A percentile compares a stretch with the other conserved stretches of the same genome.
phyloP scores from a whole-genome alignment of 2,329 filamentous ascomycete species.

The Arthrobotrys musiformis region DNA sequence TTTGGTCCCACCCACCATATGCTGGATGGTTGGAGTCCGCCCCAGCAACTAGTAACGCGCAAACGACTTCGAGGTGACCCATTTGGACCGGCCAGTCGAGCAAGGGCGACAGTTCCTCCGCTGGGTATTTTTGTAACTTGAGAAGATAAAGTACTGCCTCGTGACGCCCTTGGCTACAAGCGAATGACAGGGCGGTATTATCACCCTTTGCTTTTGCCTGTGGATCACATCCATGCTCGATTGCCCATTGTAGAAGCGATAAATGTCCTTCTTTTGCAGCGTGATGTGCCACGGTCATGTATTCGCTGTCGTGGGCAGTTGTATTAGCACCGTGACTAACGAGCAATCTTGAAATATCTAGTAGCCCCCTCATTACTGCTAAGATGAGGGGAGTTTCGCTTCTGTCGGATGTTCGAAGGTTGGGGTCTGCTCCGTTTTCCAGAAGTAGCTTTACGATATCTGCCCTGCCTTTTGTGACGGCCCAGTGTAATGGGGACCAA shows the following conservation, averaged over 20 bases:
- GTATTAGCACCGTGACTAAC: slow-evolving; percentile 2
- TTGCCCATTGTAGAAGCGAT: slow-evolving; percentile 11
- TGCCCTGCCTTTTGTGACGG: neutral
- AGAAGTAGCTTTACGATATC: slow-evolving; percentile 17
- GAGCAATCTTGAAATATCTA: slow-evolving; percentile 24
- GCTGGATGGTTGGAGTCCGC: neutral
- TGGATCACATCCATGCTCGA: slow-evolving; percentile 4
- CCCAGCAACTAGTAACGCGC: slow-evolving; percentile 1
- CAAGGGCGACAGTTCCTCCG: neutral
- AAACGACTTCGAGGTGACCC: slow-evolving; percentile 13
- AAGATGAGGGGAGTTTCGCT: slow-evolving; percentile 17
- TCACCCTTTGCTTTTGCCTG: slow-evolving; percentile 10
- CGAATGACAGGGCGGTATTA: neutral
- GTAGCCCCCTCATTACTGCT: slow-evolving; percentile 9
- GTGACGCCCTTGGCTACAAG: neutral
- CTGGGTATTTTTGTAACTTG: neutral
- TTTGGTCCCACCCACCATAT: neutral
- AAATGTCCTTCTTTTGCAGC: slow-evolving; percentile 15
- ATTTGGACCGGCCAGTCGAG: slow-evolving; percentile 16
- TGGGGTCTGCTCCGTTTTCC: slow-evolving; percentile 2
- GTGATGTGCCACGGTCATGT: slow-evolving; percentile 4
- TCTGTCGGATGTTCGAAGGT: neutral
- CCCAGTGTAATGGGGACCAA: slow-evolving; percentile 29
- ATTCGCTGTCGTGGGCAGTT: slow-evolving; percentile 2
- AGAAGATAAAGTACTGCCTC: slow-evolving; percentile 9